A percentile compares a stretch with the other conserved stretches of the same genome.
Conservation (phyloP, 208 protist species). For the Naegleria fowleri region DNA sequence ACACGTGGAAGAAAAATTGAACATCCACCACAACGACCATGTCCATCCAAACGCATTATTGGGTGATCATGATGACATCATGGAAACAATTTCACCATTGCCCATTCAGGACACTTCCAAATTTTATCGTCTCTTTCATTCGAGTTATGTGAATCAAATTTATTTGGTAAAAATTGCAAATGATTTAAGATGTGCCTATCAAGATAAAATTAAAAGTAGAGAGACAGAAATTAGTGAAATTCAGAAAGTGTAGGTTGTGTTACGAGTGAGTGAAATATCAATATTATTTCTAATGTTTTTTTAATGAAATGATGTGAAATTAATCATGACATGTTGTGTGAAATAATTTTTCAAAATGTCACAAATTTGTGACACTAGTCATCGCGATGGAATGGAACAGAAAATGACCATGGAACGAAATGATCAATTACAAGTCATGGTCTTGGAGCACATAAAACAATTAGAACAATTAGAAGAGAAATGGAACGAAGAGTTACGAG, state of each 20-base stretch:
- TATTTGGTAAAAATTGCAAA: not conserved
- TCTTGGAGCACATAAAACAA: not conserved
- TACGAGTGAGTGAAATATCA: not conserved
- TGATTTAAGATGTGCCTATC: not conserved
- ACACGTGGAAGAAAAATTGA: too few relatives aligned
- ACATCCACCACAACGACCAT: too few relatives aligned
- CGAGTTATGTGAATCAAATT: not conserved
- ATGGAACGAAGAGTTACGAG: not conserved
- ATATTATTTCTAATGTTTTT: not conserved
- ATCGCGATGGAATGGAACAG: not conserved
- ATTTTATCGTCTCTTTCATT: not conserved
- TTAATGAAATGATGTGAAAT: too few relatives aligned
- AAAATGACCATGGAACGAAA: not conserved
- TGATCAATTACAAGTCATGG: not conserved
- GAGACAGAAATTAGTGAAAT: not conserved
- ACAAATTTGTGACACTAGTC: not conserved
- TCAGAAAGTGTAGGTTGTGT: not conserved
- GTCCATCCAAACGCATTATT: too few relatives aligned
- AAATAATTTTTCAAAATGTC: not conserved
- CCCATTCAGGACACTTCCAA: not conserved
- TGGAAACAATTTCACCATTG: not conserved
- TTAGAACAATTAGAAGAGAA: not conserved
- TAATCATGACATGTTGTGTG: too few relatives aligned
- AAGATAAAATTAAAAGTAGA: not conserved
- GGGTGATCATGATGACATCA: too few relatives aligned